Conservation (phyloP, 2,329 filamentous ascomycete species). For the Emmonsiellopsis sp. region DNA sequence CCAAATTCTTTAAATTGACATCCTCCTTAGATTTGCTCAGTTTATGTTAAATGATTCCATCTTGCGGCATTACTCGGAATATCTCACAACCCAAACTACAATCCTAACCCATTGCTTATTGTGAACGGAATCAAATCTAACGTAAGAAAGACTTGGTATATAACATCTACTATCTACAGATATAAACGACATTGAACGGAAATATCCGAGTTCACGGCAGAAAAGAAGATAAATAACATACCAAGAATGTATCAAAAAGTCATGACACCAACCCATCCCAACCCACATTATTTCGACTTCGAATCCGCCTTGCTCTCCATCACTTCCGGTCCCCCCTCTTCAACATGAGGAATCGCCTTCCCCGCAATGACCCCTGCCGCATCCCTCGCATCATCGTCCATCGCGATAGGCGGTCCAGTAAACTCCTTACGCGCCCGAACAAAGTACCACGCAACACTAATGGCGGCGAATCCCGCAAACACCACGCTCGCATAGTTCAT, state of each 20-base stretch:
- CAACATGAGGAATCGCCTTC: conserved; percentile 22
- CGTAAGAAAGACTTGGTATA: too few relatives aligned
- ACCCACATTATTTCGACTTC: not conserved
- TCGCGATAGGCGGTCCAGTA: conserved; percentile 44
- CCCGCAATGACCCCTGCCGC: conserved; percentile 23
- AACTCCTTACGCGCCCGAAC: conserved; percentile 55
- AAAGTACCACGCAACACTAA: conserved; percentile 57
- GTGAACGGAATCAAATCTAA: too few relatives aligned
- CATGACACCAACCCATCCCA: too few relatives aligned
- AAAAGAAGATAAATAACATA: not conserved
- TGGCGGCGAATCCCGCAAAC: conserved; percentile 52
- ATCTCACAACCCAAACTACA: too few relatives aligned
- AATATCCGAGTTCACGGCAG: not conserved
- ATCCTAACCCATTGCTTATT: too few relatives aligned
- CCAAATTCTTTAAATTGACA: too few relatives aligned
- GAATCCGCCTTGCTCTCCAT: conserved; percentile 12
- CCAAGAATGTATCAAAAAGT: too few relatives aligned
- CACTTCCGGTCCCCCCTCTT: conserved; percentile 17
- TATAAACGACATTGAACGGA: too few relatives aligned
- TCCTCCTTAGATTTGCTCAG: too few relatives aligned
- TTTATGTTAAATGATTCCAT: too few relatives aligned
- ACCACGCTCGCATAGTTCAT: conserved; percentile 64
- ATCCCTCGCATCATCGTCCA: conserved; percentile 17
- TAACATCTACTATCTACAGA: too few relatives aligned
- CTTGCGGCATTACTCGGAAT: too few relatives aligned